Evolutionary conservation across 495 filamentous ascomycete genomes (phyloP).

Genomic region (Xylaria scruposa): DNA sequence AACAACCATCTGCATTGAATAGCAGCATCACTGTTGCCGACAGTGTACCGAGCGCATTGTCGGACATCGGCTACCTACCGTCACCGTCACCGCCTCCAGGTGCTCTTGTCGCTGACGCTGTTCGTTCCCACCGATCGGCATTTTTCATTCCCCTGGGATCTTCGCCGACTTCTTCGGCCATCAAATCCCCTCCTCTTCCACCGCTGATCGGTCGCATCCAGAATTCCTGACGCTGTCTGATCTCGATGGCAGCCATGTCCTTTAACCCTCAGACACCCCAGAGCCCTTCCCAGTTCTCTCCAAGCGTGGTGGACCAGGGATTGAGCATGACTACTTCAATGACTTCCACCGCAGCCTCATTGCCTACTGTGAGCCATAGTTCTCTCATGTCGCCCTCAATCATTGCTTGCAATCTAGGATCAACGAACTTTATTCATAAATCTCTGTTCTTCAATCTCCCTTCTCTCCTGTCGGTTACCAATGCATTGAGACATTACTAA

Average conservation of each 20-base stretch:
- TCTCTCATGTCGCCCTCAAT: background rate
- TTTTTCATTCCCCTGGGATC: constrained; percentile 12
- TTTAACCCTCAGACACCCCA: constrained; percentile 66
- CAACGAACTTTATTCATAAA: no score
- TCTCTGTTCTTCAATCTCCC: background rate
- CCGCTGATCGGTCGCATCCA: constrained; percentile 22
- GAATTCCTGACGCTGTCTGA: constrained; percentile 26
- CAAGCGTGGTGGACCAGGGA: constrained; percentile 50
- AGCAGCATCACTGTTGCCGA: constrained; percentile 1
- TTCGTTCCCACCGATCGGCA: constrained; percentile 13
- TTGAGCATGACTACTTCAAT: constrained; percentile 54
- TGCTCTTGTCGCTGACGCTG: constrained; percentile 10
- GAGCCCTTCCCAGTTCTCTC: constrained; percentile 62
- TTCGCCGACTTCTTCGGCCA: constrained; percentile 22
- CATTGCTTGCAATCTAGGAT: background rate
- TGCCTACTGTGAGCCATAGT: constrained; percentile 49
- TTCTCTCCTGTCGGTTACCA: background rate
- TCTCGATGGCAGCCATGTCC: constrained; percentile 54
- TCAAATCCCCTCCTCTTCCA: constrained; percentile 25
- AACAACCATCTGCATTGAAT: constrained; percentile 9
- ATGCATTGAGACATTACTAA: constrained; percentile 21
- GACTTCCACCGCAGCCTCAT: constrained; percentile 50
- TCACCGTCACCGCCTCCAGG: constrained; percentile 7
- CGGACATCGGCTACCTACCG: background rate
- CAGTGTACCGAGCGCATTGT: constrained; percentile 11